Base-by-base conservation (phyloP, 208 protist genomes). In the Crithidia bombi region DNA sequence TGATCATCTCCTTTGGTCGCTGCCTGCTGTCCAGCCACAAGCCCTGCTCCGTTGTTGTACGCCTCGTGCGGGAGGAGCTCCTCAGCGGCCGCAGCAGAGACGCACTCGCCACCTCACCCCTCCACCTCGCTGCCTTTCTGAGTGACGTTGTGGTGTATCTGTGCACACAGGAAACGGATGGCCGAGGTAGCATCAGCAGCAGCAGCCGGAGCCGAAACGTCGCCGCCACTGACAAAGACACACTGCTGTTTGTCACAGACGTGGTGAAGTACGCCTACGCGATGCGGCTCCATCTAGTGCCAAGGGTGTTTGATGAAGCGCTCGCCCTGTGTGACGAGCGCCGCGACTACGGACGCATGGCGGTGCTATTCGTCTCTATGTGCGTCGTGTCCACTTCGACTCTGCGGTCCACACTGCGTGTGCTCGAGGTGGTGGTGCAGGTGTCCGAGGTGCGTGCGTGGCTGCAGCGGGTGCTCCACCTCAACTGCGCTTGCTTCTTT, bases 181-280 rank as follows among this genome's bases (percentile, higher is more conserved):
- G 15, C 9, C 35, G 23, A 36, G 49, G 51, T 26, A 12, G 54
- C 14, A 21, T 26, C 30, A 3, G 30, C 26, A 26, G 71, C 28
- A 33, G 14, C 52, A 30, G 17, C 15, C 52, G 21, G 7, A 30
- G 25, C 6, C 5, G 43, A 4, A 10, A 6, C n/a, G 21, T 38
- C 21, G 9, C n/a, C 5, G 15, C 23, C 32, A 30, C 57, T 19
- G 51, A 64, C 9, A 63, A 14, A 1, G 80, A 87, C n/a, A 61
- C 79, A 23, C 49, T 91, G 14, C 63, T 69, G 23, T 86, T 90
- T 52, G 73, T 73, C 7, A 73, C 86, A 28, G 90, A 91, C 30
- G 84, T 93, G 54, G 67, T 92, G 21, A 83, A 89, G 69, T 88
- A 92, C 75, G 83, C 83, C 25, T 85, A 84, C 59, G 80, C 86